Base-by-base conservation (phyloP, 257 asterid genomes). In the Gynochthodes officinalis region DNA sequence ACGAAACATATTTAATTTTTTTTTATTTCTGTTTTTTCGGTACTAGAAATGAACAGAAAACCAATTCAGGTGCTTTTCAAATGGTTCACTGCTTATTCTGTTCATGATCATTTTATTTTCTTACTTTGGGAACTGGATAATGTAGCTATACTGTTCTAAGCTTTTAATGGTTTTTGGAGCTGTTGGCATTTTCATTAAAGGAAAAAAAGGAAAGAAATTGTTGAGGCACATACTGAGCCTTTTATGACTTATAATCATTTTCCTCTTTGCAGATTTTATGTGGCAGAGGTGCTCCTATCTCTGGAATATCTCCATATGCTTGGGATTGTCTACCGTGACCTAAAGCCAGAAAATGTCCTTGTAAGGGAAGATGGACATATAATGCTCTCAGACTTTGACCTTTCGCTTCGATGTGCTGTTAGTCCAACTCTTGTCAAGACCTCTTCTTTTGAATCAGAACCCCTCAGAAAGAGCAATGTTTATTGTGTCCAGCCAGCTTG, bases 341-440 rank as follows among this genome's bases (percentile, higher is more conserved):
- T 80, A 18, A 80, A 80, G 60, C 84, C 84, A 27, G 84, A 80
- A 71, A 80, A 80, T 28, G 75, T 80, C 63, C 84, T 80, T 55
- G 82, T 80, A 40, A 70, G 82, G 58, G 84, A 80, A 23, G 84
- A 80, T 72, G 84, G 84, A 37, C 84, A 80, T 49, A 80, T 80
- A 80, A 80, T 80, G 84, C 76, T 80, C 27, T 80, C 84, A 8
- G 84, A 80, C 52, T 80, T 80, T 55, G 84, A 80, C 40, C 84
- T 80, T 25, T 80, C 84, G n/a, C 84, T 80, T 58, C 74, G 84
- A 30, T 80, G 84, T 73, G 54, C 77, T 63, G 74, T 73, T 67
- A 80, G 79, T 73, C 81, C 84, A 15, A 80, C 84, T 12, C 67
- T 80, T 1, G 75, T 80, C 40, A 76, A 76, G 54, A 69, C 74